Conservation (phyloP, 1,284 basidiomycete species). For the Trametes pubescens region DNA sequence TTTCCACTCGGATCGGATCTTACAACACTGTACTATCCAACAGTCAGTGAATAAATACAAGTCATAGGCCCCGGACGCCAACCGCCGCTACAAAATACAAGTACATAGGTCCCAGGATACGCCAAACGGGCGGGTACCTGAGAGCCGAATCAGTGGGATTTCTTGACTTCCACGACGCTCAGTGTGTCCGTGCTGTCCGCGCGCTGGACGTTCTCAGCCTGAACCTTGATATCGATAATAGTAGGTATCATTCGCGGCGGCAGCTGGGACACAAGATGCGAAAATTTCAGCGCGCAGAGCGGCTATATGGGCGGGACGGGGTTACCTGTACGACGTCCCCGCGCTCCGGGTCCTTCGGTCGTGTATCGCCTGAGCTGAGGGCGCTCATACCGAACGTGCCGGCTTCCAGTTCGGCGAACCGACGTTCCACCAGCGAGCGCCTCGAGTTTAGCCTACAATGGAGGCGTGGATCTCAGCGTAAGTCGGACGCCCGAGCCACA, state of each 20-base stretch:
- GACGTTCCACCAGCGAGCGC: conserved; percentile 11
- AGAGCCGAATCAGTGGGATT: neutral
- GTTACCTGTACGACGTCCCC: neutral
- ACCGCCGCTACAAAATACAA: too few species aligned
- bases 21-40: too few species aligned
- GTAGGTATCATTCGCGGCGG: neutral
- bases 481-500: neutral
- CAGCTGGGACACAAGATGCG: neutral
- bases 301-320: too few species aligned
- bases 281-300: neutral
- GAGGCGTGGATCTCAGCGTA: neutral
- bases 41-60: neutral
- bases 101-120: too few species aligned
- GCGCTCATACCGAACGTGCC: conserved; percentile 17
- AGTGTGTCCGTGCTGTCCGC: conserved; percentile 6
- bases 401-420: conserved; percentile 11
- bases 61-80: too few species aligned
- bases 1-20: neutral
- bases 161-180: neutral
- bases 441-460: conserved; percentile 17
- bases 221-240: conserved; percentile 9
- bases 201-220: neutral
- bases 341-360: neutral
- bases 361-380: neutral
- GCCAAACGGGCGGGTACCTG: too few species aligned